phyloP scores from a whole-genome alignment of 768 basidiomycete genomes.

The Nidularia pulvinata region DNA sequence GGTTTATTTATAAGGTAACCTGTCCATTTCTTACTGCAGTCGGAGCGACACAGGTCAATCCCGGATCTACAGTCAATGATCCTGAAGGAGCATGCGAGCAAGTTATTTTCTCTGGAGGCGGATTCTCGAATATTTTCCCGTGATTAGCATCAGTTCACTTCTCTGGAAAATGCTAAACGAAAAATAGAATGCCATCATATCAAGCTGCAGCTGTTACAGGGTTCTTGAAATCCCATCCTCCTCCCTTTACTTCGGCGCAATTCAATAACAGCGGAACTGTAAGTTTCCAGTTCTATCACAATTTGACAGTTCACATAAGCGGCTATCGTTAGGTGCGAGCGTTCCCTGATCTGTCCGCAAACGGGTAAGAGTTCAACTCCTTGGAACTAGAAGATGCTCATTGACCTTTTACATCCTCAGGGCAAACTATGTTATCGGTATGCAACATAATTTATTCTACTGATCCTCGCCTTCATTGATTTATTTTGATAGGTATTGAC shows the following conservation, averaged over 20 bases:
- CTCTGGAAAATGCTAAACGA: neutral
- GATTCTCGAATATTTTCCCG: slow-evolving; percentile 46
- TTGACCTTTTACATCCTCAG: slow-evolving; percentile 8
- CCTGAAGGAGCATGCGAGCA: slow-evolving; percentile 43
- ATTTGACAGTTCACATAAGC: neutral
- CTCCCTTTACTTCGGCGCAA: slow-evolving; percentile 33
- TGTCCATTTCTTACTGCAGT: slow-evolving; percentile 54
- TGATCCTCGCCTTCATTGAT: too few relatives aligned
- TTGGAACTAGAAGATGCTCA: neutral
- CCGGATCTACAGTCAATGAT: slow-evolving; percentile 39
- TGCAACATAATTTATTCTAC: neutral
- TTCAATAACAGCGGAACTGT: slow-evolving; percentile 47
- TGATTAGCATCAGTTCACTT: slow-evolving; percentile 6
- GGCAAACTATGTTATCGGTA: slow-evolving; percentile 38
- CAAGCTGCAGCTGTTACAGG: slow-evolving; percentile 36
- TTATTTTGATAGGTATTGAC: slow-evolving; percentile 20
- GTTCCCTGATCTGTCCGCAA: slow-evolving; percentile 50
- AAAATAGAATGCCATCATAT: slow-evolving; percentile 37
- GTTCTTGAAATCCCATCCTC: slow-evolving; percentile 36
- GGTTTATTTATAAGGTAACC: slow-evolving; percentile 19
- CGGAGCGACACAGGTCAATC: slow-evolving; percentile 48
- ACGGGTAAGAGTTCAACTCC: slow-evolving; percentile 24
- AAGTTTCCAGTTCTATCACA: neutral
- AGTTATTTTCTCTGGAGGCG: slow-evolving; percentile 49
- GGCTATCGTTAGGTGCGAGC: slow-evolving; percentile 33